phyloP scores from a whole-genome alignment of 2,329 filamentous ascomycete genomes.

The Nemania serpens region DNA sequence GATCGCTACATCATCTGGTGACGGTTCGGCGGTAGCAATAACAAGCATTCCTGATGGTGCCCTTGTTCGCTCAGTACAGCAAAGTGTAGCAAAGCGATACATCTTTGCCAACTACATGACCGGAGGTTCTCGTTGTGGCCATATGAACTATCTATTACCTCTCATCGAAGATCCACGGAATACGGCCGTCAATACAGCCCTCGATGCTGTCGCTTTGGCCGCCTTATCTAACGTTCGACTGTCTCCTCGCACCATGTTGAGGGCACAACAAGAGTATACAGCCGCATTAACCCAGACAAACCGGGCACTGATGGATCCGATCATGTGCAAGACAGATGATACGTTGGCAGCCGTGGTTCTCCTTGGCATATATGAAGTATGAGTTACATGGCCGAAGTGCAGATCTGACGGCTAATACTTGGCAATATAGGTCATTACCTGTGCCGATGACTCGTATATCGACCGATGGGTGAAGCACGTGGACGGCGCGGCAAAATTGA shows the following conservation, averaged over 20 bases:
- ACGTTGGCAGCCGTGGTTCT: slow-evolving; percentile 2
- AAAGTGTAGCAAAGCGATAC: not conserved
- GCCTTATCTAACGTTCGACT: slow-evolving; percentile 3
- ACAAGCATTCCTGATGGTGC: not conserved
- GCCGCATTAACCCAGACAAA: not conserved
- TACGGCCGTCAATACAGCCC: not conserved
- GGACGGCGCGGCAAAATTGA: not conserved
- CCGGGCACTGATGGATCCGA: not conserved
- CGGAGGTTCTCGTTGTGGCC: not conserved
- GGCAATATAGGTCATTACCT: not conserved
- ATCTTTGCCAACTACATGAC: not conserved
- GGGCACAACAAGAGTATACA: not conserved
- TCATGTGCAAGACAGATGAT: slow-evolving; percentile 1
- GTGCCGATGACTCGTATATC: not conserved
- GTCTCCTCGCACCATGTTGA: not conserved
- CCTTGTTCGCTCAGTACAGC: not conserved
- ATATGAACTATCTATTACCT: not conserved
- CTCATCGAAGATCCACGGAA: not conserved
- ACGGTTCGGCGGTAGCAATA: not conserved
- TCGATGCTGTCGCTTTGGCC: slow-evolving; percentile 1
- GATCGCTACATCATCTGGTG: not conserved
- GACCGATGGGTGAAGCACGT: slow-evolving; percentile 2
- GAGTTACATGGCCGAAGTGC: not conserved
- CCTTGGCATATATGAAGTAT: slow-evolving; percentile 4
- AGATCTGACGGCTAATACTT: not conserved